Conservation (phyloP, 805 yeast genomes). For the Teunomyces tritomae region DNA sequence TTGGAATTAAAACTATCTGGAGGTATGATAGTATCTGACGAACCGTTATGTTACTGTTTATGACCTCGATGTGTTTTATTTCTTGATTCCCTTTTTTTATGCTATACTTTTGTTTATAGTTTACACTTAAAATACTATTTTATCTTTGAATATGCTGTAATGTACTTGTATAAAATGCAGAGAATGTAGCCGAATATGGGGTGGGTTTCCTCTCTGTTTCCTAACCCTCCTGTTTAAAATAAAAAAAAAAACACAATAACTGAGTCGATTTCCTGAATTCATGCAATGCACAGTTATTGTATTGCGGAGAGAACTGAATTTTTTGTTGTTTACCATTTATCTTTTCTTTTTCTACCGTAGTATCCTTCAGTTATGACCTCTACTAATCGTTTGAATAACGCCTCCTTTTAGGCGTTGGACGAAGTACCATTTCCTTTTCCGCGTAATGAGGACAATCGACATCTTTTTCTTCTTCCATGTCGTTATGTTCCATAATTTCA, state of each 20-base stretch:
- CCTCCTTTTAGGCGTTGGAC: constrained; percentile 23
- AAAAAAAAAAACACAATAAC: background rate
- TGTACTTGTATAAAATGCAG: background rate
- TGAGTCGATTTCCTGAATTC: background rate
- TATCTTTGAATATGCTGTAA: background rate
- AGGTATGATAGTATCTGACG: background rate
- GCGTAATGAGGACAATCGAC: background rate
- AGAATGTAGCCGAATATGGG: background rate
- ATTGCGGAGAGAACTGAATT: background rate
- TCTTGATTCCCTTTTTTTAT: constrained; percentile 3
- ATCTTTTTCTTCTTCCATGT: constrained; percentile 6
- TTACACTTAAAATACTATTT: background rate
- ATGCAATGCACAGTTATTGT: background rate
- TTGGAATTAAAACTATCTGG: constrained; percentile 1
- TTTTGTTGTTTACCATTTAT: background rate
- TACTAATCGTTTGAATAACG: constrained; percentile 1
- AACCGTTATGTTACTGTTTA: background rate
- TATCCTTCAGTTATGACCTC: background rate
- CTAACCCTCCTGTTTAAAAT: too few species aligned
- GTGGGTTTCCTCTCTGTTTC: background rate
- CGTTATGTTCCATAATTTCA: constrained; percentile 11
- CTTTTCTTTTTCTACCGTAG: too few species aligned
- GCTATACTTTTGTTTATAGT: constrained; percentile 8
- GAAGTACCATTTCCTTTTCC: background rate
- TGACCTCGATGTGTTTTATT: constrained; percentile 1